Percentiles rank a stretch among this genome's conserved stretches.
Conservation (phyloP, 2,329 filamentous ascomycete genomes). For the Fusarium lyarnte region DNA sequence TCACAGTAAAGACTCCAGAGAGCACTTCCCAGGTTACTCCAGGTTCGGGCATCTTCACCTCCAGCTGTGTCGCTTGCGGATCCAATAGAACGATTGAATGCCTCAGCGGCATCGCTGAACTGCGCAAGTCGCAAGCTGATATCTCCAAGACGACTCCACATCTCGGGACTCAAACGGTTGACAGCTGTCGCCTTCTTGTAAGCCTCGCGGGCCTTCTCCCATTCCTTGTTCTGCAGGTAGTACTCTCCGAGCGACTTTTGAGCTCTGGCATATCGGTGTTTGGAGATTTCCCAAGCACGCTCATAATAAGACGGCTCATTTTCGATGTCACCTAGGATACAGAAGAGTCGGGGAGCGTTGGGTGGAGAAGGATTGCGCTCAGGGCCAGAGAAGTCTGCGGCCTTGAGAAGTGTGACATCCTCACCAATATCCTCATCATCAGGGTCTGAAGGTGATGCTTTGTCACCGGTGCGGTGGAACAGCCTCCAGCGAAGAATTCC, state of each 20-base stretch:
- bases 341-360: constrained; percentile 88
- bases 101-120: constrained; percentile 82
- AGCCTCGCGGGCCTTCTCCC: constrained; percentile 75
- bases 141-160: constrained; percentile 93
- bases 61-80: constrained; percentile 69
- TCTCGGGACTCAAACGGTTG: constrained; percentile 82
- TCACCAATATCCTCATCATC: constrained; percentile 60
- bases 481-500: constrained; percentile 81
- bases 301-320: constrained; percentile 78
- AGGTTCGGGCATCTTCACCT: constrained; percentile 89
- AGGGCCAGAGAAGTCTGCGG: constrained; percentile 65
- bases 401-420: constrained; percentile 66
- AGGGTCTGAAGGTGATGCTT: constrained; percentile 48
- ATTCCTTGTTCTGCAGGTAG: constrained; percentile 73
- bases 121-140: constrained; percentile 80
- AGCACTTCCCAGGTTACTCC: constrained; percentile 92
- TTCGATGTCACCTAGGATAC: constrained; percentile 92
- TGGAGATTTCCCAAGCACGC: constrained; percentile 88
- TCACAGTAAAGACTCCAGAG: constrained; percentile 75
- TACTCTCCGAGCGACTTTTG: constrained; percentile 87
- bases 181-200: constrained; percentile 81
- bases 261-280: constrained; percentile 81
- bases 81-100: constrained; percentile 84
- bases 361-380: constrained; percentile 75
- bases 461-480: constrained; percentile 69